Evolutionary conservation across 2,329 filamentous ascomycete genomes (phyloP).

Genomic region (Rutstroemia sydowiana): DNA sequence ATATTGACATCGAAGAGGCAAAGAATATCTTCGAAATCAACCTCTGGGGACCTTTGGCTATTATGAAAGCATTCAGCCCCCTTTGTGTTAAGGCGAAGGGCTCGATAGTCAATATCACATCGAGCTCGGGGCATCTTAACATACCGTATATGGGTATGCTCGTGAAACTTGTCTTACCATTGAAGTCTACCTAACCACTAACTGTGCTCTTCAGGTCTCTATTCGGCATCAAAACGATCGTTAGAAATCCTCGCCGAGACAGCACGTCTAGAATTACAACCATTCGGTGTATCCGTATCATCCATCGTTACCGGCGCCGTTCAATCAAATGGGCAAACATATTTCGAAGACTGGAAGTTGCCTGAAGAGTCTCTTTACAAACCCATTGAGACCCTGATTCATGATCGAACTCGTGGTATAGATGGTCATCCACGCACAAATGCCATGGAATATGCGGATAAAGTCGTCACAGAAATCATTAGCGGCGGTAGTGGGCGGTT

Average conservation of each 20-base stretch:
- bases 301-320: constrained; percentile 6
- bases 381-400: neutral
- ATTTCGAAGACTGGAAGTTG: neutral
- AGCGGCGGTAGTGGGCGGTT: neutral
- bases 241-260: constrained; percentile 20
- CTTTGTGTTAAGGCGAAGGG: constrained; percentile 19
- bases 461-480: neutral
- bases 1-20: constrained; percentile 23
- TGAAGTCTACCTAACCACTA: no score
- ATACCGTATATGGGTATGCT: constrained; percentile 22
- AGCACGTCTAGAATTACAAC: constrained; percentile 16
- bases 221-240: constrained; percentile 13
- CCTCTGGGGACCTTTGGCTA: constrained; percentile 24
- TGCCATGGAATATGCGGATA: neutral
- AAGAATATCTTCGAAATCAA: constrained; percentile 27
- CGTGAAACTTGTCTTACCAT: neutral
- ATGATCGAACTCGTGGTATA: neutral
- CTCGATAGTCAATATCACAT: constrained; percentile 22
- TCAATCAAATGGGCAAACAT: neutral
- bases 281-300: constrained; percentile 9
- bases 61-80: constrained; percentile 24
- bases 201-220: constrained; percentile 20
- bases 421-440: neutral
- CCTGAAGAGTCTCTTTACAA: neutral
- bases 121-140: constrained; percentile 21